Evolutionary conservation across 495 filamentous ascomycete genomes (phyloP), one percentile per base, ranked within the genome.

Genomic region (Penicillium macrosclerotiorum): DNA sequence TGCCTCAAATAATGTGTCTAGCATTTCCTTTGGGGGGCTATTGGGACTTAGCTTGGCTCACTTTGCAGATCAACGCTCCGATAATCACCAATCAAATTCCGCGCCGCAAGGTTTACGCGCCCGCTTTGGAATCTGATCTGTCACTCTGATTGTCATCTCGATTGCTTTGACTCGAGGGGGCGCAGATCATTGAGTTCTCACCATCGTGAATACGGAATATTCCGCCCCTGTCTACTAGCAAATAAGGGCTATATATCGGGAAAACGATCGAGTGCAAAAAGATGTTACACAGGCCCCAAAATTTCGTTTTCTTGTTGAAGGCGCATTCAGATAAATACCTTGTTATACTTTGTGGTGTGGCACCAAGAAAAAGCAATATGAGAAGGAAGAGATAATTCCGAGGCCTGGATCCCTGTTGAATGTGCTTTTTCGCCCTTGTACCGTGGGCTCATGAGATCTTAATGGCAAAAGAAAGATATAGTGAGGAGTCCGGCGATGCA

Each of bases 101-200:
- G n/a, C 24, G 2, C 14, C 19, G 13, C 19, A 13, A 8, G 26
- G 20, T 30, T 27, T 27, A 22, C 9, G 25, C 29, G 32, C 42
- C 35, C 43, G 42, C 49, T 13, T 13, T 20, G 30, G 45, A 50
- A 61, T 59, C 19, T 61, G 58, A 61, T 38, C 33, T 52, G 44
- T 61, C 57, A 52, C 19, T 24, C 12, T 17, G n/a, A 33, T 34
- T 18, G 26, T 27, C 37, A 5, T 12, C n/a, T 7, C 9, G 24
- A 17, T 45, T 45, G 47, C 24, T 44, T 38, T 20, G 31, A 26
- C 19, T 33, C 11, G 32, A 42, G 45, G 30, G 19, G 14, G 24
- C 23, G 42, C 20, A 39, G 26, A 49, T 51, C 51, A 30, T 34
- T 9, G 13, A 45, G 27, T 37, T 55, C 45, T 52, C 33, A 37